Base-by-base conservation (phyloP, 2,329 filamentous ascomycete species). In the Ceratocystis alfenasii region DNA sequence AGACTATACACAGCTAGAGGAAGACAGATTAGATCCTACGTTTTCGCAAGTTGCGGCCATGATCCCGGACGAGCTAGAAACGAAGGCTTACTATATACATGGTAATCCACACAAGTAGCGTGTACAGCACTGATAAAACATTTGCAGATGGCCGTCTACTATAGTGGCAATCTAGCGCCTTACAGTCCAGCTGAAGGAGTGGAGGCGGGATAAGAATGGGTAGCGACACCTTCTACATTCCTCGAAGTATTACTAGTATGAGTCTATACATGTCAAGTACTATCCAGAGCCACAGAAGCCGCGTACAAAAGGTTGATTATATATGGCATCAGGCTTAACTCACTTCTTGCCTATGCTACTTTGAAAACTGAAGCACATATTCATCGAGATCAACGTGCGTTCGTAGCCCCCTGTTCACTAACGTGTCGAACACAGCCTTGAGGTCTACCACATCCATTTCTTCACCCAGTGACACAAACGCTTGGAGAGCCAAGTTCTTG, bases 351-450 rank as follows among this genome's bases (percentile, higher is more conserved):
- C 22, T 28, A 28, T 15, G 48, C 33, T 59, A 64, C 5, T 59
- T 36, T 20, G 22, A 41, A 59, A 41, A 41, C 20, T 44, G 25
- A 10, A 48, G 30, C 22, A 59, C 59, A 33, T 44, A 83, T 61
- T 78, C 80, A 0, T 81, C 80, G 71, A 83, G 70, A 48, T 83
- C 81, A 3, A 81, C 74, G 69, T 81, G 78, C 0, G 83, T 72
- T 28, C 81, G 72, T 59, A 83, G 57, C 0, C 81, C 80, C 72
- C 80, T 83, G 3, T 76, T 74, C 20, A 71, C 73, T 74, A 83
- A 77, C 1, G 76, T 78, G 48, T 76, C 74, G 66, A 79, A 79
- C 12, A 82, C 77, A 0, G 77, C 77, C 68, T 75, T 76, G 60
- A 84, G 72, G 69, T 84, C 81, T 1, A 74, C 73, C 22, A 76